Conservation (phyloP, 2,329 filamentous ascomycete species). For the Penicillium sp. region DNA sequence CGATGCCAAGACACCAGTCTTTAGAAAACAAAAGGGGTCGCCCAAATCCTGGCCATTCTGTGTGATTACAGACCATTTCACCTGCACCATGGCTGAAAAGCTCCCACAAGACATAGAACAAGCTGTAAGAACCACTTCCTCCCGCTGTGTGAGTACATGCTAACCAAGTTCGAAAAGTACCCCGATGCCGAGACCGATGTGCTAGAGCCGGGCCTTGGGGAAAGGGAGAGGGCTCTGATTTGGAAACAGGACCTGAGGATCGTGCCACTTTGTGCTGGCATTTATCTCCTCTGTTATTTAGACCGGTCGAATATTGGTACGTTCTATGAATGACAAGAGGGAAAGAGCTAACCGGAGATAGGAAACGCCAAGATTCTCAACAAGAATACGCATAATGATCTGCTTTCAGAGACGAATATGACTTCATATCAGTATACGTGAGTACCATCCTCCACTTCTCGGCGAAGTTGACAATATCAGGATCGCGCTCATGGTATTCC, state of each 20-base stretch:
- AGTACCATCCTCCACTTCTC: slow-evolving; percentile 8
- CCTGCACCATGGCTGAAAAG: slow-evolving; percentile 21
- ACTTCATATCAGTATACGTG: slow-evolving; percentile 57
- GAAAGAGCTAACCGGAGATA: slow-evolving; percentile 13
- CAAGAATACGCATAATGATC: slow-evolving; percentile 55
- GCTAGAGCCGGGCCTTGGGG: slow-evolving; percentile 9
- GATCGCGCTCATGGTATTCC: slow-evolving; percentile 47
- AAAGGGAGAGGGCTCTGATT: slow-evolving; percentile 39
- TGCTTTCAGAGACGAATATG: slow-evolving; percentile 60
- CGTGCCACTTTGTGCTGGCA: slow-evolving; percentile 58
- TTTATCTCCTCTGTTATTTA: slow-evolving; percentile 65
- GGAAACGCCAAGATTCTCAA: slow-evolving; percentile 64
- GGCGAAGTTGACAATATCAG: slow-evolving; percentile 19
- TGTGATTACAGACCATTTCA: neutral
- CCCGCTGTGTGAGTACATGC: neutral
- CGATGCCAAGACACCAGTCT: slow-evolving; percentile 5
- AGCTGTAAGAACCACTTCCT: slow-evolving; percentile 14
- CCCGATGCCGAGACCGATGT: slow-evolving; percentile 2
- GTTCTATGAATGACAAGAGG: neutral
- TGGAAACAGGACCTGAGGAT: slow-evolving; percentile 61
- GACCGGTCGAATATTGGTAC: slow-evolving; percentile 64
- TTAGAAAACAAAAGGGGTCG: slow-evolving; percentile 8
- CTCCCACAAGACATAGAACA: slow-evolving; percentile 12
- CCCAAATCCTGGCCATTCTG: neutral
- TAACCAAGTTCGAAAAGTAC: slow-evolving; percentile 6